A percentile compares a stretch with the other conserved stretches of the same genome.
These are phyloP conservation scores for Lachancea thermotolerans DNA, from an alignment of 805 yeast genomes.

Conservation along the genomic window DNA sequence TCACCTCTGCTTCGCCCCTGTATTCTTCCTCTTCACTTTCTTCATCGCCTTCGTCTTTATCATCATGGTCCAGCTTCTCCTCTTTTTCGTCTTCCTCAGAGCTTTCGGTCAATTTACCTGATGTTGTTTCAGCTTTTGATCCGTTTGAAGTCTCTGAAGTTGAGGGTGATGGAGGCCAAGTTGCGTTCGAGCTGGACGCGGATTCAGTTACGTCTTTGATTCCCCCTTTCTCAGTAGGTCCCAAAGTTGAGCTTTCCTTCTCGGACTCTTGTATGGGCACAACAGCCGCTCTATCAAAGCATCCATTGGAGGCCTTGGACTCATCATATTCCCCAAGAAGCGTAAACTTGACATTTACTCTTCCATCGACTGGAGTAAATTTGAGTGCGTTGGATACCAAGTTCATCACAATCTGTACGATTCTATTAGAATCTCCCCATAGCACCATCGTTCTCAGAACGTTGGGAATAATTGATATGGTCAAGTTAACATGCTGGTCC, in stretches of 20 bases:
- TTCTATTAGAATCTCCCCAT: slow-evolving; percentile 84
- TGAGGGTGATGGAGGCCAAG: not conserved
- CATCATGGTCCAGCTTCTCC: too few relatives aligned
- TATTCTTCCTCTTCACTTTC: slow-evolving; percentile 12
- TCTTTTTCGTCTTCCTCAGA: too few relatives aligned
- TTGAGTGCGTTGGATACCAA: slow-evolving; percentile 84
- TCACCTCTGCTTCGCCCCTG: not conserved
- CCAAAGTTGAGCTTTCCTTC: too few relatives aligned
- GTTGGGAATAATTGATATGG: slow-evolving; percentile 58
- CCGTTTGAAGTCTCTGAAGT: not conserved
- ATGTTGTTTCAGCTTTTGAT: too few relatives aligned
- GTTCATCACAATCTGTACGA: slow-evolving; percentile 88
- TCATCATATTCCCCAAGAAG: slow-evolving; percentile 69
- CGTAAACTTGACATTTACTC: slow-evolving; percentile 56
- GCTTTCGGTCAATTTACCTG: too few relatives aligned
- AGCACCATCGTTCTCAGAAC: slow-evolving; percentile 55
- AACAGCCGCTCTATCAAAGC: too few relatives aligned
- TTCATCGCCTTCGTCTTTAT: slow-evolving; percentile 6
- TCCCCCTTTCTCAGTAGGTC: slow-evolving; percentile 9
- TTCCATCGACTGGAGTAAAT: slow-evolving; percentile 87
- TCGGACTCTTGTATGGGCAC: too few relatives aligned
- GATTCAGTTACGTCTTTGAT: slow-evolving; percentile 8
- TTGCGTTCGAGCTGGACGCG: slow-evolving; percentile 13
- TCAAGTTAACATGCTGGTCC: slow-evolving; percentile 66
- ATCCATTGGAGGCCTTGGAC: slow-evolving; percentile 31